These are phyloP conservation scores for Podaxis sp. DNA, from an alignment of 768 basidiomycete species.

Conservation along the genomic window DNA sequence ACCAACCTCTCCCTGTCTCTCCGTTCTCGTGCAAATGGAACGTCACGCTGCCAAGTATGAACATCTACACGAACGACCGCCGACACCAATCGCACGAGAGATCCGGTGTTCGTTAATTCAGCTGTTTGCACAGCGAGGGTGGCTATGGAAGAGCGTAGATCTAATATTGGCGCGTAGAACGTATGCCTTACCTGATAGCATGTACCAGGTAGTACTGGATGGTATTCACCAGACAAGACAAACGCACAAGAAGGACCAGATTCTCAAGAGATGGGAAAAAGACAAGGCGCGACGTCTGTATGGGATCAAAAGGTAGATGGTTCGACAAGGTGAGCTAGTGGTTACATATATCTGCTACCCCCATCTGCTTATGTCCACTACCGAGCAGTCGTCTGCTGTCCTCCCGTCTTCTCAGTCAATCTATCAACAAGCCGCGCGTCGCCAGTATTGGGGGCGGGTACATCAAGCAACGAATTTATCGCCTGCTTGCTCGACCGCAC, in stretches of 20 bases:
- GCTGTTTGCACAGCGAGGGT: background rate
- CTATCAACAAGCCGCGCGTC: constrained; percentile 69
- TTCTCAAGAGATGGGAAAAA: constrained; percentile 6
- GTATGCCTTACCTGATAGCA: background rate
- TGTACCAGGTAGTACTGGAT: background rate
- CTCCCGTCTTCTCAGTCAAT: constrained; percentile 53
- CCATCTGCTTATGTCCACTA: constrained; percentile 19
- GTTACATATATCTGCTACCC: background rate
- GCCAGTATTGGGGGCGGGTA: constrained; percentile 79
- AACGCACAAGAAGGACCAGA: background rate
- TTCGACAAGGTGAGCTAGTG: background rate
- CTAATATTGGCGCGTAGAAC: background rate
- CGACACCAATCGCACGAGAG: background rate
- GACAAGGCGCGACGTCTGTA: background rate
- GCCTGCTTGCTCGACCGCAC: constrained; percentile 53
- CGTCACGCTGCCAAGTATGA: background rate
- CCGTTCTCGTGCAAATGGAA: background rate
- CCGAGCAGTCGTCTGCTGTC: constrained; percentile 64
- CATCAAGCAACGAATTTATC: constrained; percentile 60
- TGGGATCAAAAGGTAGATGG: background rate
- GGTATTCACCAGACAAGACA: background rate
- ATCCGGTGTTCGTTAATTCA: constrained; percentile 6
- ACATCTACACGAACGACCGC: background rate
- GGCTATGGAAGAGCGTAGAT: background rate
- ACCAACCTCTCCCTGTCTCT: background rate